These are phyloP conservation scores for Seiridium unicorne DNA, from an alignment of 2,329 filamentous ascomycete genomes.

Conservation along the genomic window DNA sequence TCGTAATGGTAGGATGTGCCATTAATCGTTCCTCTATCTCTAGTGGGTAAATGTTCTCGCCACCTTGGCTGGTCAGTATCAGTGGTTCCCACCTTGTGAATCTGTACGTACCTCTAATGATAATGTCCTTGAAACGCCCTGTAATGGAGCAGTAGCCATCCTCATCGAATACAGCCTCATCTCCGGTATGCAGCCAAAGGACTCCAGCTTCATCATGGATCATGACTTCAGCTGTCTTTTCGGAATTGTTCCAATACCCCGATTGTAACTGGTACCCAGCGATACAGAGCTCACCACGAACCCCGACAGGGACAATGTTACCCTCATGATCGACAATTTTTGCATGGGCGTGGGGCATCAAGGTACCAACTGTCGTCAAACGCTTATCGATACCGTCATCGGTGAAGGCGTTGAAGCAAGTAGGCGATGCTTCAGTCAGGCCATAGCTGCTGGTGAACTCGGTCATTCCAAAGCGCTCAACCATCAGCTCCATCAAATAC, in stretches of 20 bases:
- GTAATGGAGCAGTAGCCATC: slow-evolving; percentile 72
- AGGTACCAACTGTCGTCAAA: slow-evolving; percentile 70
- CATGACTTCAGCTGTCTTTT: slow-evolving; percentile 68
- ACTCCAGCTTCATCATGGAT: slow-evolving; percentile 49
- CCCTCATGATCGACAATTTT: slow-evolving; percentile 74
- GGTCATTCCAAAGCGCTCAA: slow-evolving; percentile 70
- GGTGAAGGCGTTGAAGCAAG: slow-evolving; percentile 77
- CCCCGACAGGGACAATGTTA: slow-evolving; percentile 64
- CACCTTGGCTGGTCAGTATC: slow-evolving; percentile 39
- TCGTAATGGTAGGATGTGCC: slow-evolving; percentile 57
- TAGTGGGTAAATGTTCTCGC: slow-evolving; percentile 72
- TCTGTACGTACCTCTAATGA: slow-evolving; percentile 59
- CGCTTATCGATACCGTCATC: slow-evolving; percentile 67
- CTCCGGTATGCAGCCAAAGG: slow-evolving; percentile 66
- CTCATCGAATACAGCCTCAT: slow-evolving; percentile 67
- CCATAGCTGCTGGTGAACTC: slow-evolving; percentile 72
- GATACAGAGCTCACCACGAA: slow-evolving; percentile 73
- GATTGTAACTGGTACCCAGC: slow-evolving; percentile 74
- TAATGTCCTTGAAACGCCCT: slow-evolving; percentile 76
- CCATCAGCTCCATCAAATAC: slow-evolving; percentile 71
- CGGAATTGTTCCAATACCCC: slow-evolving; percentile 67
- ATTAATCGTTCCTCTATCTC: slow-evolving; percentile 75
- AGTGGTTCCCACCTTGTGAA: not conserved
- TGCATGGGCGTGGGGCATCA: slow-evolving; percentile 73
- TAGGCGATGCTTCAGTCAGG: slow-evolving; percentile 76